Percentiles rank a stretch among this genome's conserved stretches.
phyloP scores from a whole-genome alignment of 2,329 filamentous ascomycete genomes.

The Colletotrichum destructivum region DNA sequence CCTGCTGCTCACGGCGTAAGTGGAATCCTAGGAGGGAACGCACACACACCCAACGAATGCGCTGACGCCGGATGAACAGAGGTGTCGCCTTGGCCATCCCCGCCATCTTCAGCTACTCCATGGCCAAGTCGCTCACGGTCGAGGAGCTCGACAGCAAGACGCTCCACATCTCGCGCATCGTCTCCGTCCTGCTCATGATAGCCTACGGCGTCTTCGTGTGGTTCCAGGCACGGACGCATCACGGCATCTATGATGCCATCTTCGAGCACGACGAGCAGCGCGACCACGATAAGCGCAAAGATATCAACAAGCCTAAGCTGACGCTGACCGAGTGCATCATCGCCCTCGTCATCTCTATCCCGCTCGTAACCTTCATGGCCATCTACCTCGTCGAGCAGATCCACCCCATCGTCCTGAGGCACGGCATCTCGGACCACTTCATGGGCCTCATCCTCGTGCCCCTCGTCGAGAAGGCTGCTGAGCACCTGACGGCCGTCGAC shows the following conservation, averaged over 20 bases:
- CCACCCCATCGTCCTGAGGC: slow-evolving; percentile 65
- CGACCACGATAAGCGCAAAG: slow-evolving; percentile 75
- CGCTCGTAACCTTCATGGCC: slow-evolving; percentile 81
- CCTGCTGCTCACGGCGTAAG: slow-evolving; percentile 82
- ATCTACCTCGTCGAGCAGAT: slow-evolving; percentile 83
- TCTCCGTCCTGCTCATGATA: slow-evolving; percentile 78
- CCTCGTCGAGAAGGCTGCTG: slow-evolving; percentile 88
- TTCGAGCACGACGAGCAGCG: slow-evolving; percentile 79
- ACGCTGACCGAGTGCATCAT: slow-evolving; percentile 82
- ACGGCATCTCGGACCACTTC: slow-evolving; percentile 66
- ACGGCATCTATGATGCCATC: slow-evolving; percentile 82
- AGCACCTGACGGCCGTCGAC: slow-evolving; percentile 87
- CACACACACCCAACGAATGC: not conserved
- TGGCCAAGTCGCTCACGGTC: slow-evolving; percentile 39
- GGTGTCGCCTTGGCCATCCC: slow-evolving; percentile 60
- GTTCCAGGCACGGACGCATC: slow-evolving; percentile 84
- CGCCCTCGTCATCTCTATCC: slow-evolving; percentile 74
- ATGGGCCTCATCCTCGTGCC: slow-evolving; percentile 84
- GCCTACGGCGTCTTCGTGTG: slow-evolving; percentile 77
- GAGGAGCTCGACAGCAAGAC: slow-evolving; percentile 66
- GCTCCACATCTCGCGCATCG: slow-evolving; percentile 78
- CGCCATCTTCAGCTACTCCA: slow-evolving; percentile 69
- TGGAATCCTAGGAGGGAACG: slow-evolving; percentile 48
- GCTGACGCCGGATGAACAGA: slow-evolving; percentile 43
- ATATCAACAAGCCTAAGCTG: slow-evolving; percentile 75